Conservation (phyloP, 1,139 yeast genomes). For the Pichia sp. region DNA sequence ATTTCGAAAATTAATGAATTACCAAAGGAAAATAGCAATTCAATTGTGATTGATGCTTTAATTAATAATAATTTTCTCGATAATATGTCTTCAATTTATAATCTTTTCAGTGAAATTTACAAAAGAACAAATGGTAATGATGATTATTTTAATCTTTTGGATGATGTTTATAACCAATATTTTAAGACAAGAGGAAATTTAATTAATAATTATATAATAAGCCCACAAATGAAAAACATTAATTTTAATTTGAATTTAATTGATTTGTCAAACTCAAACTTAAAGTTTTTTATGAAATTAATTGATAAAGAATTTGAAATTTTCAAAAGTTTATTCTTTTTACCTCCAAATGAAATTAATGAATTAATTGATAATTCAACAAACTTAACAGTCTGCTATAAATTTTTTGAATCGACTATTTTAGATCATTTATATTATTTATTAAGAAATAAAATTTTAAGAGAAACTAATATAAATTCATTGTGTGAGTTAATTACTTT, state of each 20-base stretch:
- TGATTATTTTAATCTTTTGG: constrained; percentile 52
- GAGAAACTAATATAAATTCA: constrained; percentile 59
- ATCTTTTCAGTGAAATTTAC: constrained; percentile 46
- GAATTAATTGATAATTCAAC: too few species aligned
- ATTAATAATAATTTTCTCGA: constrained; percentile 57
- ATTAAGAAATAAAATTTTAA: constrained; percentile 57
- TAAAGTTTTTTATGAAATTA: constrained; percentile 51
- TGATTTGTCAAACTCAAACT: constrained; percentile 52
- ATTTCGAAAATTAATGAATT: constrained; percentile 27
- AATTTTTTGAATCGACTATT: constrained; percentile 49
- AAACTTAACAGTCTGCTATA: constrained; percentile 32
- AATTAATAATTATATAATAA: constrained; percentile 40
- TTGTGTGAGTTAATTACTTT: constrained; percentile 74
- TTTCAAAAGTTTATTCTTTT: constrained; percentile 48
- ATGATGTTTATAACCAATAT: constrained; percentile 61
- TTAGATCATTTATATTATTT: constrained; percentile 70
- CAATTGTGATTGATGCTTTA: constrained; percentile 46
- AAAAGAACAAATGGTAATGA: constrained; percentile 32
- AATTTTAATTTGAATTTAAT: constrained; percentile 34
- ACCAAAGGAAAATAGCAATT: constrained; percentile 10
- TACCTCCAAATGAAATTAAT: constrained; percentile 2
- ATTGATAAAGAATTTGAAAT: constrained; percentile 56
- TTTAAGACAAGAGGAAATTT: constrained; percentile 50
- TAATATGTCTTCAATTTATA: constrained; percentile 38
- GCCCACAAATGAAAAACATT: constrained; percentile 15